These are phyloP conservation scores for Leccinum longicurvipes DNA, from an alignment of 768 basidiomycete genomes.

Conservation along the genomic window DNA sequence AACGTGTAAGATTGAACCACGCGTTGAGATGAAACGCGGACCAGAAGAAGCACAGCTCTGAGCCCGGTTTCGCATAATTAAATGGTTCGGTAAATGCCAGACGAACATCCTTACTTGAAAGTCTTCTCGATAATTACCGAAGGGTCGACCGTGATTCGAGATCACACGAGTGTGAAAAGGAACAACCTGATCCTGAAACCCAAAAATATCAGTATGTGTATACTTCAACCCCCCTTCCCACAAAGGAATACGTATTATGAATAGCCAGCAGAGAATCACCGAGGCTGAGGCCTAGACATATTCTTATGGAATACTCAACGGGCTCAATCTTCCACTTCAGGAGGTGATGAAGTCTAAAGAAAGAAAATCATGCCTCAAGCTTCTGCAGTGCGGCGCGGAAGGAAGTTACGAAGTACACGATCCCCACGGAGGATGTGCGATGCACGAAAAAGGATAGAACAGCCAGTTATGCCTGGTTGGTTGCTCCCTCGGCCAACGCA, in stretches of 20 bases:
- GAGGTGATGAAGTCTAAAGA: constrained; percentile 19
- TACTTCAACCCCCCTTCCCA: not conserved
- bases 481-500: constrained; percentile 55
- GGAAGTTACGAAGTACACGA: constrained; percentile 7
- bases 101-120: constrained; percentile 47
- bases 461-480: not conserved
- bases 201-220: constrained; percentile 19
- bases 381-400: constrained; percentile 5
- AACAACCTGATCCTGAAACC: constrained; percentile 57
- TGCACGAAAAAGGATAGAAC: constrained; percentile 8
- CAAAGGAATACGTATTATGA: not conserved
- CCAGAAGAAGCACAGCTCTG: constrained; percentile 10
- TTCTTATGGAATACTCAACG: not conserved
- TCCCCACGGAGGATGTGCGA: constrained; percentile 4
- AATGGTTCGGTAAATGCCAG: constrained; percentile 19
- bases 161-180: constrained; percentile 56
- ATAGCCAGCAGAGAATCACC: constrained; percentile 1
- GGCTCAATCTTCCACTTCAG: constrained; percentile 10
- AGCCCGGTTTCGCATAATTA: constrained; percentile 20
- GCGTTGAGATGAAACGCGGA: constrained; percentile 18
- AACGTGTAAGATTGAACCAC: constrained; percentile 7
- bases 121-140: constrained; percentile 58
- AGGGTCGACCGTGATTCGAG: constrained; percentile 49
- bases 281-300: not conserved
- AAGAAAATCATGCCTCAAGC: constrained; percentile 15